phyloP scores from a whole-genome alignment of 2,329 filamentous ascomycete genomes.

The Penicillium sp. region DNA sequence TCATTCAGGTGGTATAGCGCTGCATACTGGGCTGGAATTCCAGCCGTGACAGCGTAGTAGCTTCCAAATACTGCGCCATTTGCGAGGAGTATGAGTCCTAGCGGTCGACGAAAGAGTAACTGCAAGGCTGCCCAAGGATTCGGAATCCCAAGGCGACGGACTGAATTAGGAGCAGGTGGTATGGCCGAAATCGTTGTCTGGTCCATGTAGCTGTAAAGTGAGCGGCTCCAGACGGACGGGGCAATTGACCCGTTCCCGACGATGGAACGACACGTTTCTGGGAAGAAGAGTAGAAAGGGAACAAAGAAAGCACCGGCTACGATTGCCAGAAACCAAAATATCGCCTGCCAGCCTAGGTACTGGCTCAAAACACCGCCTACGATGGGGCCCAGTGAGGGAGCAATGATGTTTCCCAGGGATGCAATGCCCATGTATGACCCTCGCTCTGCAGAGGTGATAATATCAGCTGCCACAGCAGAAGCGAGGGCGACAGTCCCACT shows the following conservation, averaged over 20 bases:
- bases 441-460: conserved; percentile 41
- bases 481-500: conserved; percentile 43
- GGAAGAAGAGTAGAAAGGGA: conserved; percentile 29
- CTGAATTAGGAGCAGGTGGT: no score
- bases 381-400: conserved; percentile 50
- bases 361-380: conserved; percentile 51
- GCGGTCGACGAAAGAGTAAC: conserved; percentile 34
- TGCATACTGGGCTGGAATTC: conserved; percentile 45
- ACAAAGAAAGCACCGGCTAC: conserved; percentile 32
- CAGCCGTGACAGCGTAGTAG: conserved; percentile 45
- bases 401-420: conserved; percentile 36
- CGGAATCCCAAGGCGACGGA: conserved; percentile 10
- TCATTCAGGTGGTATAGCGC: conserved; percentile 45
- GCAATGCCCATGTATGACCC: conserved; percentile 44
- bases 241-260: conserved; percentile 35
- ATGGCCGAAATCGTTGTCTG: no score
- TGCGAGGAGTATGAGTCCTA: conserved; percentile 32
- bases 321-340: conserved; percentile 56
- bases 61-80: conserved; percentile 45
- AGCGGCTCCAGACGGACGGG: conserved; percentile 5
- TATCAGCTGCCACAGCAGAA: conserved; percentile 42
- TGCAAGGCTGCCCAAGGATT: conserved; percentile 35
- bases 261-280: conserved; percentile 36
- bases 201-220: background rate
- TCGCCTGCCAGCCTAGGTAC: conserved; percentile 50